A percentile compares a stretch with the other conserved stretches of the same genome.
These are phyloP conservation scores for Citrullus mucosospermus DNA, from an alignment of 306 rosid species.

Conservation along the genomic window DNA sequence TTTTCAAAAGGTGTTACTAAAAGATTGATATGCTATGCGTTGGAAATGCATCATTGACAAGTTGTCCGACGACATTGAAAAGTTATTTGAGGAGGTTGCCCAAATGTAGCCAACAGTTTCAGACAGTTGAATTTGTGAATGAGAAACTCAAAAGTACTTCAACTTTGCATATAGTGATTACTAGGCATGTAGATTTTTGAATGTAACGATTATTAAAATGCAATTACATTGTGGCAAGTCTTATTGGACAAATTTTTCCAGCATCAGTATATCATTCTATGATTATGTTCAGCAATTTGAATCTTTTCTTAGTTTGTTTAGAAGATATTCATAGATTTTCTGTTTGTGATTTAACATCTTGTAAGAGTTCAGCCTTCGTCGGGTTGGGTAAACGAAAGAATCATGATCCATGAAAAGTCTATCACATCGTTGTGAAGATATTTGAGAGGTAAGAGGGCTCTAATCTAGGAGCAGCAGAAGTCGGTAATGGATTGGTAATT, in stretches of 20 bases:
- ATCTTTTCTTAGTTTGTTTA: too few relatives aligned
- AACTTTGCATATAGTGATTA: too few relatives aligned
- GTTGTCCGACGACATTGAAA: neutral
- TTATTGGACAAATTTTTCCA: neutral
- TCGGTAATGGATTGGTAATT: too few relatives aligned
- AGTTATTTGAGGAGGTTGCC: neutral
- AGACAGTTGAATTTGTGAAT: neutral
- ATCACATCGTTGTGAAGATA: neutral
- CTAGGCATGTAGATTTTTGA: neutral
- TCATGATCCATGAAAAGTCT: neutral
- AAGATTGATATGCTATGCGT: neutral
- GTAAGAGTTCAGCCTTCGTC: too few relatives aligned
- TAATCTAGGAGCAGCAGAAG: too few relatives aligned
- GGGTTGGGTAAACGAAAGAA: neutral
- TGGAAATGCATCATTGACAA: neutral
- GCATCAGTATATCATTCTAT: neutral
- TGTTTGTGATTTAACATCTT: too few relatives aligned
- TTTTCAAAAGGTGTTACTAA: neutral
- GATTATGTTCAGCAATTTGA: neutral
- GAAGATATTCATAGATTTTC: too few relatives aligned
- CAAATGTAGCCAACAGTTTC: too few relatives aligned
- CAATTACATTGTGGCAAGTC: too few relatives aligned
- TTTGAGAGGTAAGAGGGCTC: neutral
- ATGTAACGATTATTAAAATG: too few relatives aligned
- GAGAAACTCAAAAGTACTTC: neutral